Evolutionary conservation across 257 asterid species (phyloP).

Genomic region (Salvia rosmarinus): DNA sequence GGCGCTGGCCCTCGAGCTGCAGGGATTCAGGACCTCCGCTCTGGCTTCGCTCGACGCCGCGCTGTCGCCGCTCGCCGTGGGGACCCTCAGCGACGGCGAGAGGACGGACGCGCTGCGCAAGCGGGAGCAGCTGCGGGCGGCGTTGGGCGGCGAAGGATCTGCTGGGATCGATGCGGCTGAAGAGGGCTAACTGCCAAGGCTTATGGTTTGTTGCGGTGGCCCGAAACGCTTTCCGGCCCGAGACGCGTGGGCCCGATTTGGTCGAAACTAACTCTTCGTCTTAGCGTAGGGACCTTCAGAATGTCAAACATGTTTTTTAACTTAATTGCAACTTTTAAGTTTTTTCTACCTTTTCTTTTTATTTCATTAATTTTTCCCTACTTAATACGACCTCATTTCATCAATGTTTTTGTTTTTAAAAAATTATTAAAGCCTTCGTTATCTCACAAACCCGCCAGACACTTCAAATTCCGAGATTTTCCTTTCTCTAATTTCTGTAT

Average conservation of each 20-base stretch:
- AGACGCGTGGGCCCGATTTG: slow-evolving; percentile 53
- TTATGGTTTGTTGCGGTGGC: slow-evolving; percentile 54
- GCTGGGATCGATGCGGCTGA: too few relatives aligned
- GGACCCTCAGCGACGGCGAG: slow-evolving; percentile 57
- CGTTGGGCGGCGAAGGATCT: slow-evolving; percentile 40
- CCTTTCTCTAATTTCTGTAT: too few relatives aligned
- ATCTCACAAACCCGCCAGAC: too few relatives aligned
- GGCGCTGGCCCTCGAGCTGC: slow-evolving; percentile 67
- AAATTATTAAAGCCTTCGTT: too few relatives aligned
- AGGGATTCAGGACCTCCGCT: slow-evolving; percentile 66
- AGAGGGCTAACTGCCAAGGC: slow-evolving; percentile 53
- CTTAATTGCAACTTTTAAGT: too few relatives aligned
- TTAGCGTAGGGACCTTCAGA: background rate
- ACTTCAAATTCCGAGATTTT: too few relatives aligned
- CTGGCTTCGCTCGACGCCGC: slow-evolving; percentile 69
- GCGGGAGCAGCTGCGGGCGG: too few relatives aligned
- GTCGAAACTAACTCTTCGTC: background rate
- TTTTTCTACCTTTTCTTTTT: too few relatives aligned
- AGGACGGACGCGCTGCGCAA: slow-evolving; percentile 64
- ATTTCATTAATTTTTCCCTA: too few relatives aligned
- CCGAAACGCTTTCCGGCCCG: slow-evolving; percentile 50
- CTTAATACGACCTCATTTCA: too few relatives aligned
- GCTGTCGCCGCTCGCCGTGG: slow-evolving; percentile 53
- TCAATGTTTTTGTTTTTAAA: too few relatives aligned
- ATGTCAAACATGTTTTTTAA: too few relatives aligned